phyloP scores from a whole-genome alignment of 2,329 filamentous ascomycete species.

The Graphilbum sp. region DNA sequence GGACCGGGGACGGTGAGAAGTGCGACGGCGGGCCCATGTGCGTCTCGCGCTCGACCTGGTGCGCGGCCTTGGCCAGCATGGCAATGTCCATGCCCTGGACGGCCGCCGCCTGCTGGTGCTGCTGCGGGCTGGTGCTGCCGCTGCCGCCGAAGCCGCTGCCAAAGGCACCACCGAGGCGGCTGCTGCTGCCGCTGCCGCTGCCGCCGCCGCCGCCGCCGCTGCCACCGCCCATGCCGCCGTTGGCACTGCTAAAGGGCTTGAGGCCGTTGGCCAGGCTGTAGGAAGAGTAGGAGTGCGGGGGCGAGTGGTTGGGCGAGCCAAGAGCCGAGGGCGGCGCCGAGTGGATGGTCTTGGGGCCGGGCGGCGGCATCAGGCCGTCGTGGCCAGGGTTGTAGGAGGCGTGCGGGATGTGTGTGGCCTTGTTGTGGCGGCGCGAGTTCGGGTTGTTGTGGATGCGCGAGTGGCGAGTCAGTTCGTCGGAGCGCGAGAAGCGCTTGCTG shows the following conservation, averaged over 20 bases:
- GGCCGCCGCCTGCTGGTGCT: conserved; percentile 13
- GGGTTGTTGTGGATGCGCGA: conserved; percentile 98
- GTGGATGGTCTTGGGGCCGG: conserved; percentile 62
- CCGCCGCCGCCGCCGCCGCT: not conserved
- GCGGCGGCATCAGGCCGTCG: conserved; percentile 63
- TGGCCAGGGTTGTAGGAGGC: conserved; percentile 29
- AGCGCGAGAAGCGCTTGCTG: conserved; percentile 92
- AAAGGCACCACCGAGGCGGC: conserved; percentile 13
- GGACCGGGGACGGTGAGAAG: conserved; percentile 22
- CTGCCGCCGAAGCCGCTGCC: not conserved
- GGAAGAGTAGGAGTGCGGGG: conserved; percentile 73
- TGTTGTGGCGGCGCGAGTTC: conserved; percentile 87
- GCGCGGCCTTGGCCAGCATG: conserved; percentile 43
- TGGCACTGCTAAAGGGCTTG: conserved; percentile 29
- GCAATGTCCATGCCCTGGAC: conserved; percentile 33
- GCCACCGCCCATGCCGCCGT: conserved; percentile 13
- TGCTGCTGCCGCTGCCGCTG: conserved; percentile 13
- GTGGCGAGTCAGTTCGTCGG: conserved; percentile 90
- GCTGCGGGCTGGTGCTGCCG: conserved; percentile 10
- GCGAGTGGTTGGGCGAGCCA: conserved; percentile 88
- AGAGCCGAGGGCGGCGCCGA: conserved; percentile 78
- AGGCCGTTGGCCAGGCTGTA: conserved; percentile 35
- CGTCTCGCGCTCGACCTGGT: conserved; percentile 45
- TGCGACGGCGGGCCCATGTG: conserved; percentile 23
- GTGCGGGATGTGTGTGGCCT: conserved; percentile 36